Percentiles rank a stretch among this genome's conserved stretches.
Conservation (phyloP, 345 rosid species). For the Pistacia atlantica region DNA sequence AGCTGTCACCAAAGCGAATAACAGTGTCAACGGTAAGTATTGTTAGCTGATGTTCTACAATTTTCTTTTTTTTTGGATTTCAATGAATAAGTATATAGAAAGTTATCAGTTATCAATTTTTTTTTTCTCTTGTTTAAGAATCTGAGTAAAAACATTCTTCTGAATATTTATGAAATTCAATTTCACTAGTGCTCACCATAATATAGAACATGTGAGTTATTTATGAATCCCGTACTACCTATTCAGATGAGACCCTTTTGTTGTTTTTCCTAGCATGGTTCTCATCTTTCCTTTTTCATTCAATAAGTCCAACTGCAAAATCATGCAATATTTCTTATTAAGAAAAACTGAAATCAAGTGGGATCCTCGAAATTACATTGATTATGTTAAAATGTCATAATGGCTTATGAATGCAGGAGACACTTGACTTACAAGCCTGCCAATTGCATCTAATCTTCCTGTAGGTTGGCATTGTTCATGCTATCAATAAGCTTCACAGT, state of each 20-base stretch:
- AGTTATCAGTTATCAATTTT: not conserved
- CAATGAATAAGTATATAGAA: not conserved
- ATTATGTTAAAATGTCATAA: not conserved
- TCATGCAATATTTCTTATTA: not conserved
- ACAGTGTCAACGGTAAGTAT: conserved; percentile 86
- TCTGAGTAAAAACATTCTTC: not conserved
- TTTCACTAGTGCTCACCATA: not conserved
- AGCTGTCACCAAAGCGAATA: conserved; percentile 77
- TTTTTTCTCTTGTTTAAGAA: not conserved
- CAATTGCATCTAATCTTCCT: conserved; percentile 23
- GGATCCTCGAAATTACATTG: not conserved
- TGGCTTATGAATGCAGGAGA: conserved; percentile 14
- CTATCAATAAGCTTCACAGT: conserved; percentile 85
- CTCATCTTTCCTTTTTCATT: not conserved
- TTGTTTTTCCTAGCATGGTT: not conserved
- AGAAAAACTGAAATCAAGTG: not conserved
- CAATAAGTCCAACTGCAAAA: not conserved
- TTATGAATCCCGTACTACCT: not conserved
- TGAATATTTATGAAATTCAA: not conserved
- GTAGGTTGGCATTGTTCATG: conserved; percentile 93
- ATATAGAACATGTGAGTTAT: not conserved
- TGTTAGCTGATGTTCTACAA: not conserved
- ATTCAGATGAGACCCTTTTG: not conserved
- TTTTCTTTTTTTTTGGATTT: not conserved
- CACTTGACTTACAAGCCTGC: conserved; percentile 24